These are phyloP conservation scores for Saprolegnia diclina DNA, from an alignment of 352 stramenopile species.

Conservation along the genomic window DNA sequence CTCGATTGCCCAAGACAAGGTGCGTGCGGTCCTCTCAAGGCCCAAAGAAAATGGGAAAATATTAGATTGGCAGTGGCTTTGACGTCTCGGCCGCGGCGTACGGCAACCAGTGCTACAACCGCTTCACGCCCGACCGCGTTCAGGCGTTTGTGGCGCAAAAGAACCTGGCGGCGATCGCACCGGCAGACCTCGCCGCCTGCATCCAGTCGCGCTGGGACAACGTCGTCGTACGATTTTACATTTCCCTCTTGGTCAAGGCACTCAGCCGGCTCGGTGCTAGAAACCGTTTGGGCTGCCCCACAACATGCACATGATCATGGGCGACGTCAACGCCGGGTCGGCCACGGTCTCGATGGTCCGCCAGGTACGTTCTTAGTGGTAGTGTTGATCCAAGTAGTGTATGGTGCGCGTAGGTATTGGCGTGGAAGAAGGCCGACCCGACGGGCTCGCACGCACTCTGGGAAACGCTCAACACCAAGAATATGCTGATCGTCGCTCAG, in stretches of 20 bases:
- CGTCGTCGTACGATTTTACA: constrained; percentile 12
- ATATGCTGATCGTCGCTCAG: background rate
- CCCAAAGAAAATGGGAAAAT: no score
- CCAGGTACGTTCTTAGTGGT: constrained; percentile 27
- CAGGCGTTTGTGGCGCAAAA: constrained; percentile 39
- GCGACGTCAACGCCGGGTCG: constrained; percentile 93
- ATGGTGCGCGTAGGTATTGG: constrained; percentile 36
- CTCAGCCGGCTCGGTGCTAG: constrained; percentile 28
- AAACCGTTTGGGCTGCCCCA: constrained; percentile 54
- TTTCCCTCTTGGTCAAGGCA: background rate
- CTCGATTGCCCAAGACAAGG: constrained; percentile 94
- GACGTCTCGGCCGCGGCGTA: constrained; percentile 93
- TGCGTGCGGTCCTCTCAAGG: constrained; percentile 23
- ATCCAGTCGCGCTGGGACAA: constrained; percentile 48
- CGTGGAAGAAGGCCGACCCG: constrained; percentile 39
- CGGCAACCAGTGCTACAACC: constrained; percentile 91
- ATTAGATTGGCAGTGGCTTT: constrained; percentile 94
- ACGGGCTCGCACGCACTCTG: constrained; percentile 3
- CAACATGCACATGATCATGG: constrained; percentile 89
- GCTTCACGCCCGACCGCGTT: constrained; percentile 71
- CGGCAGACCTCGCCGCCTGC: constrained; percentile 49
- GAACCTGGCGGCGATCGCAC: constrained; percentile 37
- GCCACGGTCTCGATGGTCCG: constrained; percentile 81
- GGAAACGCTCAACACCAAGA: constrained; percentile 10
- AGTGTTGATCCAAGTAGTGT: background rate